Percentiles rank a stretch among this genome's conserved stretches.
These are phyloP conservation scores for Musa balbisiana DNA, from an alignment of 202 grass and related monocot species.

Conservation along the genomic window DNA sequence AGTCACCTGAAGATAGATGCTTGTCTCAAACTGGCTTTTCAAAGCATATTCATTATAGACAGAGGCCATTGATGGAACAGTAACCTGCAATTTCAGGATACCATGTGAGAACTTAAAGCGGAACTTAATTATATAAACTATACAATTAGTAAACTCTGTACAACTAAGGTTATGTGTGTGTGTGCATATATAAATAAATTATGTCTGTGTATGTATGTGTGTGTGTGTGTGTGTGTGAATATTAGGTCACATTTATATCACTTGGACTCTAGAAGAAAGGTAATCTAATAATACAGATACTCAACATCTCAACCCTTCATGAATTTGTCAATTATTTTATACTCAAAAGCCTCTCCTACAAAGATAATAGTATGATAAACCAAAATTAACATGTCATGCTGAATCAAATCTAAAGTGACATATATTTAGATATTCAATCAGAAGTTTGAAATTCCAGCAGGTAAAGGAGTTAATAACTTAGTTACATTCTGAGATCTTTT, in stretches of 20 bases:
- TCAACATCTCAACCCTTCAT: too few relatives aligned
- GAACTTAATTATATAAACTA: neutral
- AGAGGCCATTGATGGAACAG: slow-evolving; percentile 90
- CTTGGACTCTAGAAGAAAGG: too few relatives aligned
- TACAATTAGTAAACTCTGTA: neutral
- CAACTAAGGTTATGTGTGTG: neutral
- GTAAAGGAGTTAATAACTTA: neutral
- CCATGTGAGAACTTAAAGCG: neutral
- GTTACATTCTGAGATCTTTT: neutral
- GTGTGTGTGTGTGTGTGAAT: too few relatives aligned
- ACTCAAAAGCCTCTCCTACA: too few relatives aligned
- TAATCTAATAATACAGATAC: too few relatives aligned
- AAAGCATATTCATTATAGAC: slow-evolving; percentile 97
- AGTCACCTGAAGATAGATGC: slow-evolving; percentile 92
- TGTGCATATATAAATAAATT: too few relatives aligned
- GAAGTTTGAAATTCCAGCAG: neutral
- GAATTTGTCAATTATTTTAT: too few relatives aligned
- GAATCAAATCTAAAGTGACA: neutral
- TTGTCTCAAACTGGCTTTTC: slow-evolving; percentile 97
- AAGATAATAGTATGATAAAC: too few relatives aligned
- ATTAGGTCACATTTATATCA: too few relatives aligned
- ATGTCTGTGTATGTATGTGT: too few relatives aligned
- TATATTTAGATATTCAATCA: neutral
- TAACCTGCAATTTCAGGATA: slow-evolving; percentile 54
- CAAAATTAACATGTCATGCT: neutral